A percentile compares a stretch with the other conserved stretches of the same genome.
These are phyloP conservation scores for Pascua sp. DNA, from an alignment of 1,284 basidiomycete genomes.

Conservation along the genomic window DNA sequence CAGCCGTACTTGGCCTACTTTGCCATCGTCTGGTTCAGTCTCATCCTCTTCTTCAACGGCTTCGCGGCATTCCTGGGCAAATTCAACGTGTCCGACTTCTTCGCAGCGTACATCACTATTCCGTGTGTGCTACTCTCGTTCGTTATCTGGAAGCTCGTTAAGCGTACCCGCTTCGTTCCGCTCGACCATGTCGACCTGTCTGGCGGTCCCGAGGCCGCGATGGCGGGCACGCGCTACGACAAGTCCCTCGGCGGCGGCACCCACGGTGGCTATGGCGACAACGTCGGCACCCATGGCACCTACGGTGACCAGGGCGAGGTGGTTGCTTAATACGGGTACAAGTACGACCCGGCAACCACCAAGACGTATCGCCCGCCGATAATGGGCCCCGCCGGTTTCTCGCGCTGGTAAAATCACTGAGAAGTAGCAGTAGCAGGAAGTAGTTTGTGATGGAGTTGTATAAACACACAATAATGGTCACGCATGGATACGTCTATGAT, in stretches of 20 bases:
- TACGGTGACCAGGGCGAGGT: too few relatives aligned
- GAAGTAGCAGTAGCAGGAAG: too few relatives aligned
- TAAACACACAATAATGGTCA: too few relatives aligned
- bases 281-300: too few relatives aligned
- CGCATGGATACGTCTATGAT: too few relatives aligned
- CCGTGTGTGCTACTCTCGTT: constrained; percentile 6
- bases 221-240: constrained; percentile 13
- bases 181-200: constrained; percentile 12
- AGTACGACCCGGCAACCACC: too few relatives aligned
- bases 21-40: constrained; percentile 8
- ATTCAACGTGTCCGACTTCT: constrained; percentile 4
- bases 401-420: too few relatives aligned
- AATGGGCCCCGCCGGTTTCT: too few relatives aligned
- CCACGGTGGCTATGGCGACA: too few relatives aligned
- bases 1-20: constrained; percentile 28
- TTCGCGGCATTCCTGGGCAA: constrained; percentile 6
- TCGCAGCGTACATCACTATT: constrained; percentile 35
- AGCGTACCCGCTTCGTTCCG: neutral
- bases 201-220: constrained; percentile 7
- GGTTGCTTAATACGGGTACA: too few relatives aligned
- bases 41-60: constrained; percentile 7
- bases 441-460: too few relatives aligned
- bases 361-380: too few relatives aligned
- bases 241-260: neutral
- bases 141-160: constrained; percentile 1